Evolutionary conservation across 2,329 filamentous ascomycete species (phyloP), one percentile per base, ranked within the genome.

Genomic region (Malbranchea cinnamomea): DNA sequence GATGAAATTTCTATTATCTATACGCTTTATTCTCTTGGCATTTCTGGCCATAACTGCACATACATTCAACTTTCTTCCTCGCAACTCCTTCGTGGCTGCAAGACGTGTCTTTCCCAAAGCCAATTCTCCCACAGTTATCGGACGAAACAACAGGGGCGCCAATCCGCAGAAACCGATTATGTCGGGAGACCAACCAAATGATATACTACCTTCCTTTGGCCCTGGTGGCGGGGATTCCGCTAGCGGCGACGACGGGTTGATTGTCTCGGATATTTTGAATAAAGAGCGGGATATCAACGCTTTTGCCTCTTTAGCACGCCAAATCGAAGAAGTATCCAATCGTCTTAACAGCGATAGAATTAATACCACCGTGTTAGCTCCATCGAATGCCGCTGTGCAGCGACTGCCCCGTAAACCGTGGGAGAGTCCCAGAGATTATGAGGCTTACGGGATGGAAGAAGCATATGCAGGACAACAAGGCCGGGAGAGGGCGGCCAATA

Each of bases 281-380:
- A 75, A 75, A 41, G 74, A 82, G 32, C 74, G 79, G 42, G 69
- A 65, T 37, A 79, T 93, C 49, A 84, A 82, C 39, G 75, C 85
- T 42, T 95, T 94, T 56, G 78, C 82, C 17, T 74, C 74, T 23
- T 73, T 92, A 46, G 76, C 78, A 4, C 73, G 84, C 35, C 77
- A 87, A 47, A 72, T 85, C 44, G 68, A 74, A 26, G 57, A 65
- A n/a, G 65, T 85, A 12, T 68, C 72, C 6, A 57, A 61, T 13
- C 78, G 80, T 1, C 68, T 95, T 9, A 69, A 78, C 42, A 68
- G 82, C 48, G 53, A 64, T 1, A 48, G 59, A 1, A 55, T 67
- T 34, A 85, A 87, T 50, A 80, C 80, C 10, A 94, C 84, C 2
- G 74, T 95, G 14, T 71, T 95, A 2, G 87, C 85, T 4, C 89